Base-by-base conservation (phyloP, 2,329 filamentous ascomycete species). In the Aspergillus viridinutans region DNA sequence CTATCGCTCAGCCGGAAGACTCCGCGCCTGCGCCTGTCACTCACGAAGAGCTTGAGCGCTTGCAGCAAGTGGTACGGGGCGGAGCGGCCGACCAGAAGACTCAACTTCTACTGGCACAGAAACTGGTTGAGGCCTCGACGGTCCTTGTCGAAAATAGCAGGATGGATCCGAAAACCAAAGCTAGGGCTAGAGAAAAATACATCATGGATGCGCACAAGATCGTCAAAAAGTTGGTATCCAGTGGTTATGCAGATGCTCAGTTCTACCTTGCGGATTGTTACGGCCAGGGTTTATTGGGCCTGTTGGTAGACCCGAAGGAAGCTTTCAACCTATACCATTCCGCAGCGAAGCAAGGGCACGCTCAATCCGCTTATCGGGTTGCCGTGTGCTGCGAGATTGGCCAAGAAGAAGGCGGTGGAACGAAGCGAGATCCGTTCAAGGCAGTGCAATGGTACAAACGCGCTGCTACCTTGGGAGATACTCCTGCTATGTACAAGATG, bases 401-500 rank as follows among this genome's bases (percentile, higher is more conserved):
- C 3, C 86, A 92, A 55, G 93, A 97, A 70, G 92, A 96, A 67
- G 93, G 92, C 29, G 94, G 94, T 53, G 94, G 94, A 25, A 97
- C 94, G 1, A 86, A 90, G 57, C 90, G 89, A 66, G 94, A 99
- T 69, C 90, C 91, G 0, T 76, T 93, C 63, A 97, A 97, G 76
- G 93, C 94, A 1, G 92, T 97, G 21, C 93, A 97, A 73, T 99
- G 94, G 94, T 99, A 99, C 75, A 92, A 93, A 72, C 89, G 92
- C 47, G 92, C 94, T 6, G 93, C 94, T 10, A 88, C 89, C 12
- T 81, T 97, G 2, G 93, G 94, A 3, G 93, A 99, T 69, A 88
- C 89, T 1, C 90, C 93, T 0, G 94, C 92, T 29, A 96, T 97
- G 91, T 99, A 97, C 79, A 99, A 99, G 76, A 86, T 97, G 75